Evolutionary conservation across 208 protist species (phyloP).

Genomic region (Leishmania gerbilli): DNA sequence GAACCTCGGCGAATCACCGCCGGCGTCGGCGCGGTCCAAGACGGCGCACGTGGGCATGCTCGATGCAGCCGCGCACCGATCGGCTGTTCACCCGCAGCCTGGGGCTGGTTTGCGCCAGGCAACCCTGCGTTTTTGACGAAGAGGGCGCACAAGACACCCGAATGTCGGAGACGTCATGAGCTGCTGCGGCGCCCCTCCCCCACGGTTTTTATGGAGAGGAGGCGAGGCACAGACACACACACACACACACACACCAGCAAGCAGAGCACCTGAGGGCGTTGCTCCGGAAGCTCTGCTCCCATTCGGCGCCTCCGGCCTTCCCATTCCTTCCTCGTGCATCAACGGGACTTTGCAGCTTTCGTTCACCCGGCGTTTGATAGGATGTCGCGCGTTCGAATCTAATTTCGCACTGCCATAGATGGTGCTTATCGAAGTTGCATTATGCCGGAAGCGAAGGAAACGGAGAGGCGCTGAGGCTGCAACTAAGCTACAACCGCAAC

Average conservation of each 20-base stretch:
- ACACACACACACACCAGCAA: too few species aligned
- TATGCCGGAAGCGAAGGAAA: too few species aligned
- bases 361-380: too few species aligned
- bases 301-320: neutral
- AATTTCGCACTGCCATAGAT: neutral
- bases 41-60: slow-evolving; percentile 8
- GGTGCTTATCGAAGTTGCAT: neutral
- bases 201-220: neutral
- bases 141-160: neutral
- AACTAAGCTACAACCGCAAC: neutral
- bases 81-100: slow-evolving; percentile 3
- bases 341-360: neutral
- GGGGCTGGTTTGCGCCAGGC: slow-evolving; percentile 31
- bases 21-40: slow-evolving; percentile 2
- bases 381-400: neutral
- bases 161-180: neutral
- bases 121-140: slow-evolving; percentile 42
- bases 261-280: too few species aligned
- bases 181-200: too few species aligned
- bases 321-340: too few species aligned
- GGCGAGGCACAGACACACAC: neutral
- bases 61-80: neutral
- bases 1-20: neutral
- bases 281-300: too few species aligned
- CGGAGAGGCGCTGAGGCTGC: neutral